These are phyloP conservation scores for Akanthomyces dipterigenus DNA, from an alignment of 2,329 filamentous ascomycete genomes.

Conservation along the genomic window DNA sequence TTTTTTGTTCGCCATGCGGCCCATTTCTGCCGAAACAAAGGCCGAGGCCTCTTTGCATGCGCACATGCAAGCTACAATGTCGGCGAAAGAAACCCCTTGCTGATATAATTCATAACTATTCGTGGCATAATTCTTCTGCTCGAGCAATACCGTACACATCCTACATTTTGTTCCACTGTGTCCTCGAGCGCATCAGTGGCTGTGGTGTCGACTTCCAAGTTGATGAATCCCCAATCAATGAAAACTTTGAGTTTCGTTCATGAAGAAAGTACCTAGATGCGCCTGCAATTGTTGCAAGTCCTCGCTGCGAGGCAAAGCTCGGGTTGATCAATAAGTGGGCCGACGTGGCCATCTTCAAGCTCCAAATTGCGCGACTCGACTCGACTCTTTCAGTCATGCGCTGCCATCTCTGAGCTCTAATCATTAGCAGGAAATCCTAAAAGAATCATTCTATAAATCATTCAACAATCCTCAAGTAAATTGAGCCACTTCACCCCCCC, in stretches of 20 bases:
- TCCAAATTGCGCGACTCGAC: not conserved
- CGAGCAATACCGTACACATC: too few species aligned
- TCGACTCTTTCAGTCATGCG: not conserved
- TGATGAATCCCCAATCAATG: too few species aligned
- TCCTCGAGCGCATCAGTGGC: too few species aligned
- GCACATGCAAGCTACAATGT: not conserved
- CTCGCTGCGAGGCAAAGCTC: not conserved
- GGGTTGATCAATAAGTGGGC: conserved; percentile 2
- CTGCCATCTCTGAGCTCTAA: not conserved
- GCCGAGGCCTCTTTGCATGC: too few species aligned
- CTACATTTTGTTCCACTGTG: too few species aligned
- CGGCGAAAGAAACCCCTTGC: too few species aligned
- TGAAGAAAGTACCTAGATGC: too few species aligned
- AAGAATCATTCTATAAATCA: not conserved
- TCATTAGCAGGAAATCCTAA: not conserved
- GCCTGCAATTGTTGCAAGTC: not conserved
- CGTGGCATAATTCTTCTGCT: too few species aligned
- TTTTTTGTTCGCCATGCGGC: too few species aligned
- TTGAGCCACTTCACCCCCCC: not conserved
- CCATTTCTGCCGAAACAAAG: not conserved
- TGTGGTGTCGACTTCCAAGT: too few species aligned
- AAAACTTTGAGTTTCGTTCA: too few species aligned
- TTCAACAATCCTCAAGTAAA: not conserved
- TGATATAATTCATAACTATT: too few species aligned
- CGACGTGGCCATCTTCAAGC: not conserved